Conservation (phyloP, 495 filamentous ascomycete genomes). For the Echria macrotheca region DNA sequence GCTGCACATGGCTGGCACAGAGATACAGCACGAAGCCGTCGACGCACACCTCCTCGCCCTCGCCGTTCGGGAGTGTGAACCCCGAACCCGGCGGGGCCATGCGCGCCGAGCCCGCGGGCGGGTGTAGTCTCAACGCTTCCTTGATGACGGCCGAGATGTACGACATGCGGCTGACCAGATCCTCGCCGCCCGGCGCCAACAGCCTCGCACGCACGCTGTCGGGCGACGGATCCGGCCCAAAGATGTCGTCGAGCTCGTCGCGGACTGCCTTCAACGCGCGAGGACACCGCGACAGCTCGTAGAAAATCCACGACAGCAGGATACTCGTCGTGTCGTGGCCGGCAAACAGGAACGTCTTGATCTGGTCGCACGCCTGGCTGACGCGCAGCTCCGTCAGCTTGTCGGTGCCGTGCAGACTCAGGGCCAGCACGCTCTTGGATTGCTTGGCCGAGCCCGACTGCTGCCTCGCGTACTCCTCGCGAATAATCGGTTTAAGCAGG, state of each 20-base stretch:
- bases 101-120: slow-evolving; percentile 37
- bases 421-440: slow-evolving; percentile 27
- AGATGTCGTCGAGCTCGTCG: slow-evolving; percentile 42
- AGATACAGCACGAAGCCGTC: slow-evolving; percentile 50
- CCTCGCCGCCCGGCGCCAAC: slow-evolving; percentile 29
- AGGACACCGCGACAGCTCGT: slow-evolving; percentile 44
- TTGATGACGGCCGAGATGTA: slow-evolving; percentile 50
- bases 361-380: slow-evolving; percentile 24
- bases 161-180: slow-evolving; percentile 37
- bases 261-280: slow-evolving; percentile 31
- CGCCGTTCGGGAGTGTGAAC: slow-evolving; percentile 34
- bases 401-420: slow-evolving; percentile 26
- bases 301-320: slow-evolving; percentile 35
- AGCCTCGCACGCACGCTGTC: slow-evolving; percentile 17
- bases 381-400: slow-evolving; percentile 19
- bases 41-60: slow-evolving; percentile 54
- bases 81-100: slow-evolving; percentile 24
- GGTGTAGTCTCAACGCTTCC: slow-evolving; percentile 45
- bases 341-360: slow-evolving; percentile 44
- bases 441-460: slow-evolving; percentile 6
- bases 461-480: slow-evolving; percentile 15
- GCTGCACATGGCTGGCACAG: slow-evolving; percentile 48
- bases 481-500: slow-evolving; percentile 21
- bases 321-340: slow-evolving; percentile 47
- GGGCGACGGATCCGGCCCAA: slow-evolving; percentile 26